Evolutionary conservation across 169 alveolate species (phyloP), one percentile per base, ranked within the genome.

Genomic region (Fabrea salina): DNA sequence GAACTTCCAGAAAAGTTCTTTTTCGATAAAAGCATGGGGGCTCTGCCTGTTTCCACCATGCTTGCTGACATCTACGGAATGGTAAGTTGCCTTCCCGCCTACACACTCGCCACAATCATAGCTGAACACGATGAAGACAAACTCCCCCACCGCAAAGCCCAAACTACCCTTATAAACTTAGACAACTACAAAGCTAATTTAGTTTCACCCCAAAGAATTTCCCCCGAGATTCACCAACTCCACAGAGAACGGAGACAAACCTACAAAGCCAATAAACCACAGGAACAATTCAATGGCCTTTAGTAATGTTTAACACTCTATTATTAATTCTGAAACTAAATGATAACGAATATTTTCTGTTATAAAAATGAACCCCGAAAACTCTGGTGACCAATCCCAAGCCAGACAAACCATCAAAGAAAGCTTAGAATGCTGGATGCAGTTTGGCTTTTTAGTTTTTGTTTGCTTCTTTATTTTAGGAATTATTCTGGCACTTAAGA

Each of bases 1-100:
- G 78, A 68, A 16, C 61, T 68, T 16, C 78, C 78, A 8, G 78
- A 68, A 32, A 68, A 68, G 67, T 68, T 19, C 30, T 68, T 68
- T 30, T 68, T 68, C 35, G 78, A 68, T 13, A 40, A 64, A 40
- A 68, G 57, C 32, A 68, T 68, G 78, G 78, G 78, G 30, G 11
- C 78, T 68, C 44, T 68, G 4, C 78, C 78, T 40, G 35, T 68
- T 40, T 16, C 78, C 13, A 68, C 78, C 19, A 13, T 43, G 1
- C 44, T 68, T 0, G 78, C 66, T 1, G 78, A 68, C 44, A 44
- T 44, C 25, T 68, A 43, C 35, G 78, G 78, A 30, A 16, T 47
- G 16, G n/a, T 68, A 25, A 64, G 44, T 2, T 11, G 13, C 25
- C n/a, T 11, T n/a, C 44, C 16, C 25, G 25, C 41, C 7, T 44